These are phyloP conservation scores for Boletus chippewaensis DNA, from an alignment of 1,284 basidiomycete species.

Conservation along the genomic window DNA sequence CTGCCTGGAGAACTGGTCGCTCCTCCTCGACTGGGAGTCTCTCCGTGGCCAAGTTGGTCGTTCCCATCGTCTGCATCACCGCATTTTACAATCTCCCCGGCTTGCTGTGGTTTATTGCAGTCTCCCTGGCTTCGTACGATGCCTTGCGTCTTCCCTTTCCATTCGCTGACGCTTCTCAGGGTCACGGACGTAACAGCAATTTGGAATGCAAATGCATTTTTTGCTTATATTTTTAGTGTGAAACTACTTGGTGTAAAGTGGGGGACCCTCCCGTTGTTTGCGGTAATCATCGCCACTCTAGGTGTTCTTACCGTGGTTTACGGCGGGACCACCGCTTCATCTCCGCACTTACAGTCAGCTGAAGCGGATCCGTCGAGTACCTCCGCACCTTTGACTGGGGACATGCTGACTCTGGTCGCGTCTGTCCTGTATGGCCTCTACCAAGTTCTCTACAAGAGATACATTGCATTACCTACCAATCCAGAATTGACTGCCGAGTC, in stretches of 20 bases:
- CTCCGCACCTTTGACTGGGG: slow-evolving; percentile 63
- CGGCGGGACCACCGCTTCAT: slow-evolving; percentile 47
- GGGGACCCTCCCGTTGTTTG: slow-evolving; percentile 55
- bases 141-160: slow-evolving; percentile 8
- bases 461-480: slow-evolving; percentile 59
- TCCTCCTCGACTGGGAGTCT: slow-evolving; percentile 29
- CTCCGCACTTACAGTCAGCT: slow-evolving; percentile 17
- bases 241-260: slow-evolving; percentile 53
- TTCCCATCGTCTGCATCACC: slow-evolving; percentile 46
- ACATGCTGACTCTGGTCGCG: slow-evolving; percentile 63
- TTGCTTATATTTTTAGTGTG: slow-evolving; percentile 69
- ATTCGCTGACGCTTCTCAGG: slow-evolving; percentile 35
- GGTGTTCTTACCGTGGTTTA: slow-evolving; percentile 74
- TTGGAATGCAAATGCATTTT: slow-evolving; percentile 83
- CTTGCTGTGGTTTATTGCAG: slow-evolving; percentile 67
- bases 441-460: slow-evolving; percentile 77
- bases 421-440: slow-evolving; percentile 63
- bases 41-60: slow-evolving; percentile 40
- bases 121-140: slow-evolving; percentile 65
- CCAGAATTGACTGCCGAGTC: slow-evolving; percentile 41
- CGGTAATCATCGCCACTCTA: slow-evolving; percentile 68
- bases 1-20: slow-evolving; percentile 28
- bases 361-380: slow-evolving; percentile 23
- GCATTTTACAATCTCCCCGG: slow-evolving; percentile 54
- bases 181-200: slow-evolving; percentile 76